A percentile compares a stretch with the other conserved stretches of the same genome.
Conservation (phyloP, 495 filamentous ascomycete genomes). For the Hypoxylon subgilvum region DNA sequence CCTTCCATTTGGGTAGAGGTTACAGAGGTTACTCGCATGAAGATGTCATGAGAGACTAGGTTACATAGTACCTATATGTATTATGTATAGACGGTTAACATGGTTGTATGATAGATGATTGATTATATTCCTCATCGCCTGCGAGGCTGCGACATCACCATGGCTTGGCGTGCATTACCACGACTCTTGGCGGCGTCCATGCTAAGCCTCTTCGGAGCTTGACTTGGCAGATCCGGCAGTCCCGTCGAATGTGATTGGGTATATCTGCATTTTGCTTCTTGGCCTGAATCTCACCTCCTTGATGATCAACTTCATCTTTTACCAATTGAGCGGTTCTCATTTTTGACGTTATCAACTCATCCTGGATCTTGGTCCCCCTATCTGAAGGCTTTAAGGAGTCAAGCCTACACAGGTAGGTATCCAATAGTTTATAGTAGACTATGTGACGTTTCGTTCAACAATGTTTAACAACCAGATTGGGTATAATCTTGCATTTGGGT, state of each 20-base stretch:
- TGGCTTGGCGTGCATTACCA: constrained; percentile 25
- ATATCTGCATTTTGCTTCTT: not conserved
- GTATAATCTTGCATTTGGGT: constrained; percentile 3
- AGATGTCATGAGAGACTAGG: constrained; percentile 5
- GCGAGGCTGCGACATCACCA: constrained; percentile 15
- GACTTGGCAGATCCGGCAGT: constrained; percentile 27
- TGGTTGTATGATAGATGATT: too few species aligned
- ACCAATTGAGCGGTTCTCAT: constrained; percentile 26
- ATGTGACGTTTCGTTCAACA: constrained; percentile 21
- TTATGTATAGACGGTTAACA: not conserved
- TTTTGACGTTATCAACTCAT: constrained; percentile 12
- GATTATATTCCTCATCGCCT: constrained; percentile 5
- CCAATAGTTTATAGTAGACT: not conserved
- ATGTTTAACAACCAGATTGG: constrained; percentile 2
- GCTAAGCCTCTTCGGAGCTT: constrained; percentile 21
- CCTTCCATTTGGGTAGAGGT: constrained; percentile 24
- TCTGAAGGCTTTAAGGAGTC: constrained; percentile 6
- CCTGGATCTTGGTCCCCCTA: constrained; percentile 9
- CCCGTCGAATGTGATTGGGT: constrained; percentile 20
- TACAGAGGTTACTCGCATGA: too few species aligned
- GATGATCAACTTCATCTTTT: constrained; percentile 26
- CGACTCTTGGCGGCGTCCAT: constrained; percentile 24
- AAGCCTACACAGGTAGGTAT: not conserved
- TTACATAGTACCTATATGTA: too few species aligned
- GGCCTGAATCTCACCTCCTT: constrained; percentile 15